Evolutionary conservation across 805 yeast species (phyloP), one percentile per base, ranked within the genome.

Genomic region (Blastobotrys parvus): DNA sequence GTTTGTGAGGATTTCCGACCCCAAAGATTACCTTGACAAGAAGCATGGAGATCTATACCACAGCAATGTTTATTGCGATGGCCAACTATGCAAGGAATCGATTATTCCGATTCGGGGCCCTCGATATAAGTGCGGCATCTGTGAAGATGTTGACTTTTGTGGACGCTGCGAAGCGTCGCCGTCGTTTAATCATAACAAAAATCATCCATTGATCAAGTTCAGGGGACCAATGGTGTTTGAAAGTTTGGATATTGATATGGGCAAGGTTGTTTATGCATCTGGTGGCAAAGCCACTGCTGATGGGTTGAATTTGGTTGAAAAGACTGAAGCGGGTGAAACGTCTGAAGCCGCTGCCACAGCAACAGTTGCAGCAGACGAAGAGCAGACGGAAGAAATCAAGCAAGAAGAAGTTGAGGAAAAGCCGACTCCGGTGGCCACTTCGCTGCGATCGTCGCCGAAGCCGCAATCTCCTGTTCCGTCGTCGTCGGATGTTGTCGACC

Each of bases 91-190:
- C 29, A 33, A 31, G 16, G 46, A 38, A 13, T 31, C 41, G 11
- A 32, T 42, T 3, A 19, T 40, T 8, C 4, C n/a, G 30, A 60
- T 66, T 39, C 46, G 33, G 20, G 78, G 78, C 1, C 54, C 56
- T 3, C 66, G 80, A 35, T 75, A 62, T 58, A 65, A 63, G 43
- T 75, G 81, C 51, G 54, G 69, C 39, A 60, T 61, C 10, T 75
- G 81, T 53, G 50, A 54, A 6, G 69, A 75, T 49, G 70, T 18
- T 4, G 46, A 45, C 20, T 45, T 45, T 18, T 41, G 80, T 54
- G 64, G 61, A 38, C 21, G 41, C 2, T 66, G 71, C 45, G 63
- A 60, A 42, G 47, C 47, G 6, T 32, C 39, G 18, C 55, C 59
- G 20, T 17, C 15, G 23, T 43, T 34, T 18, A 27, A 23, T 4